Conservation (phyloP, 2,329 filamentous ascomycete species). For the Penicillium sp. region DNA sequence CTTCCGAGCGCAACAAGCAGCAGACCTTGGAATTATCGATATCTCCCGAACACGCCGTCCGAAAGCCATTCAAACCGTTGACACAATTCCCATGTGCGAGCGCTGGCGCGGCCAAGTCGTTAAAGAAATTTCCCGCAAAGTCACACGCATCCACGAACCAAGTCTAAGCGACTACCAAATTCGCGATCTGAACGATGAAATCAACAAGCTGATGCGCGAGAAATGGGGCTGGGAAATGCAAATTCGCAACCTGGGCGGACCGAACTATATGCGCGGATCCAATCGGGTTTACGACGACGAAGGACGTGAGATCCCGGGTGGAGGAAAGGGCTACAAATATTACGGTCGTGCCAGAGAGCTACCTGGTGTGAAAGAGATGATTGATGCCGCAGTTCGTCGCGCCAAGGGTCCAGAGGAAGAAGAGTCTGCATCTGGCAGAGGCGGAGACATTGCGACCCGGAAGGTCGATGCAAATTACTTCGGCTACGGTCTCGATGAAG, state of each 20-base stretch:
- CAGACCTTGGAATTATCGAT: conserved; percentile 94
- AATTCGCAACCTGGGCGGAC: conserved; percentile 91
- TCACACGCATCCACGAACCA: conserved; percentile 90
- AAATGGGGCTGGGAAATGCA: conserved; percentile 99
- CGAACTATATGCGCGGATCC: conserved; percentile 86
- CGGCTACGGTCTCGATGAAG: conserved; percentile 89
- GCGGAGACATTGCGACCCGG: conserved; percentile 52
- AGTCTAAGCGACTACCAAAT: conserved; percentile 96
- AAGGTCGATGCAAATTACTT: conserved; percentile 94
- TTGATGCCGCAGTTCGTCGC: conserved; percentile 71
- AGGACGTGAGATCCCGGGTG: conserved; percentile 67
- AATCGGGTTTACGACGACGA: conserved; percentile 72
- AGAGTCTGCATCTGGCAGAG: conserved; percentile 58
- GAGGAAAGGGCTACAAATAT: conserved; percentile 89
- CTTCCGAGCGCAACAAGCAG: conserved; percentile 96
- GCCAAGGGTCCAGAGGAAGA: conserved; percentile 66
- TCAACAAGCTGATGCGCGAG: conserved; percentile 98
- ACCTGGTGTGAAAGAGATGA: conserved; percentile 94
- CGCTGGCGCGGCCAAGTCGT: conserved; percentile 98
- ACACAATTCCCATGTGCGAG: conserved; percentile 82
- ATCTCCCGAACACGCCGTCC: conserved; percentile 85
- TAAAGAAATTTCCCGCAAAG: conserved; percentile 95
- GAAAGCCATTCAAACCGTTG: conserved; percentile 84
- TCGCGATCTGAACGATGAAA: conserved; percentile 96
- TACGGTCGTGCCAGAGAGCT: conserved; percentile 88